Base-by-base conservation (phyloP, 345 rosid genomes). In the Excoecaria cochinchinensis region DNA sequence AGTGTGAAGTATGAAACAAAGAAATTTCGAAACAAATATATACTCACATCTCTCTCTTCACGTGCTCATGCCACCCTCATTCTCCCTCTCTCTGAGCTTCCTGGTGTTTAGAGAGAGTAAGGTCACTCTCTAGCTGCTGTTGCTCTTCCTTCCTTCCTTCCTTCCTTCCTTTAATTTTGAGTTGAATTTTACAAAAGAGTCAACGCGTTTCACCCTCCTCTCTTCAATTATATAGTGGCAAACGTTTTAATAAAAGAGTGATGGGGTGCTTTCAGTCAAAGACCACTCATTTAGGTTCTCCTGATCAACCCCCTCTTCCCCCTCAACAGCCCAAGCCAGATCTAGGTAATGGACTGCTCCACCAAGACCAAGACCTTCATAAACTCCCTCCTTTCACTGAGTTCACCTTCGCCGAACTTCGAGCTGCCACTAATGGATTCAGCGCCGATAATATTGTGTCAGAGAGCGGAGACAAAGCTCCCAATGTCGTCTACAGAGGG, bases 251-350 rank as follows among this genome's bases (percentile, higher is more conserved):
- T 3, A 0, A 4, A 7, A 3, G 66, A 67, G 21, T 17, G 40
- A 94, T 94, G 99, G 98, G 98, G 76, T 94, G 99, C 69, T 85
- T 92, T 74, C 99, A 91, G 85, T 94, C 98, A 70, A 94, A 89
- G 84, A 92, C 97, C 47, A 71, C 89, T 31, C 86, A 87, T 76
- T 85, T 89, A 24, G 85, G 89, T 6, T 89, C 97, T 56, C 89
- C 97, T 25, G 95, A 92, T 77, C 85, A 84, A 50, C 87, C 88
- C 22, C 89, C 89, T 24, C 86, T 90, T 74, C 84, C 82, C 46
- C 87, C 87, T 0, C 83, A 77, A 65, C 67, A 81, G 52, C 53
- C 86, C 44, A 84, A 79, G 55, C 82, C 95, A 83, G 96, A 91
- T 82, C 94, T 87, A 17, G 55, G 83, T 77, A 79, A 74, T 78